These are phyloP conservation scores for Chalaropsis ovoidea DNA, from an alignment of 2,329 filamentous ascomycete species.

Conservation along the genomic window DNA sequence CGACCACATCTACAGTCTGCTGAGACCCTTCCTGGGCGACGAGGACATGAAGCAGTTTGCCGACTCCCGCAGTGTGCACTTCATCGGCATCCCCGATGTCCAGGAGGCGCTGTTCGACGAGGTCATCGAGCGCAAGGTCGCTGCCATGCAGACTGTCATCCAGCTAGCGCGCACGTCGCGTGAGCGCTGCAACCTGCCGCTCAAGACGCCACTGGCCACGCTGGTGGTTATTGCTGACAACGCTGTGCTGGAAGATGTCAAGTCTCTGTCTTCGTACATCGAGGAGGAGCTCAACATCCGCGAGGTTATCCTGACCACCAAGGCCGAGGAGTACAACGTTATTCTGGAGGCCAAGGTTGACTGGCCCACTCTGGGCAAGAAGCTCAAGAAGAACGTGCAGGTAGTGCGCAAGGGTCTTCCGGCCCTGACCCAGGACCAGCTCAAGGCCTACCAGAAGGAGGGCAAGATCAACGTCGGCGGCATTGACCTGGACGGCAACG, in stretches of 20 bases:
- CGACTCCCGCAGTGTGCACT: constrained; percentile 73
- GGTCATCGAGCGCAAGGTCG: constrained; percentile 66
- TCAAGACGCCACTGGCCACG: constrained; percentile 77
- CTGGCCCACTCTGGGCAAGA: constrained; percentile 82
- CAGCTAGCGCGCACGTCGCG: constrained; percentile 70
- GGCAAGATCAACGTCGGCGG: constrained; percentile 75
- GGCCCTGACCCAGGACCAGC: constrained; percentile 61
- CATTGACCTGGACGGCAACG: constrained; percentile 70
- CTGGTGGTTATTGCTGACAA: constrained; percentile 74
- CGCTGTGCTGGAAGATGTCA: constrained; percentile 63
- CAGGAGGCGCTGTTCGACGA: constrained; percentile 72
- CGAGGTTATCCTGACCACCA: constrained; percentile 65
- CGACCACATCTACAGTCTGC: constrained; percentile 72
- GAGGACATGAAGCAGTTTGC: constrained; percentile 46
- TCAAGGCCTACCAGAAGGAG: constrained; percentile 63
- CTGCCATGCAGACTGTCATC: constrained; percentile 81
- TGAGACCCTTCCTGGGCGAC: constrained; percentile 67
- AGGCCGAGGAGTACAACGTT: constrained; percentile 75
- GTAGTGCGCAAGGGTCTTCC: constrained; percentile 79
- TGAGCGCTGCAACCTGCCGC: constrained; percentile 64
- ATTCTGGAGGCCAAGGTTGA: constrained; percentile 74
- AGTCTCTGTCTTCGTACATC: constrained; percentile 69
- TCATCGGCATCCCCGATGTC: constrained; percentile 72
- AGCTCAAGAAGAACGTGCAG: constrained; percentile 79
- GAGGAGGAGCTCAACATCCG: constrained; percentile 76